phyloP scores from a whole-genome alignment of 495 filamentous ascomycete species.

The Apodospora peruviana region DNA sequence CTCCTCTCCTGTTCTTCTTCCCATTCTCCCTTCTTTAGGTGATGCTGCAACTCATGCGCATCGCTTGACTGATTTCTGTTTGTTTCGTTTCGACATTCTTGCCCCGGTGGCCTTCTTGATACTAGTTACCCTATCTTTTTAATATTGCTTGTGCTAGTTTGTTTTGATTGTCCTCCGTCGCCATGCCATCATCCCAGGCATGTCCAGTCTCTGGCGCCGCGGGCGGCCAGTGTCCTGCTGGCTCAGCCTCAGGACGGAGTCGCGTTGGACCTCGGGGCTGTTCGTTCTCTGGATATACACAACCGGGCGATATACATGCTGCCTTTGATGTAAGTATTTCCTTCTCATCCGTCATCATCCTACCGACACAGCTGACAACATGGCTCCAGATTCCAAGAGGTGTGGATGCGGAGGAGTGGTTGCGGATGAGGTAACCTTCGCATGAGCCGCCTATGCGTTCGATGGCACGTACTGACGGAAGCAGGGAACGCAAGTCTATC shows the following conservation, averaged over 20 bases:
- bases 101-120: too few species aligned
- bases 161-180: too few species aligned
- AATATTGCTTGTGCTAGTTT: too few species aligned
- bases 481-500: constrained; percentile 32
- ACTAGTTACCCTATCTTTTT: too few species aligned
- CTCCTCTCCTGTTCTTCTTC: too few species aligned
- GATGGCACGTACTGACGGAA: not conserved
- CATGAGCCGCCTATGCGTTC: not conserved
- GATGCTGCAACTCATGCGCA: too few species aligned
- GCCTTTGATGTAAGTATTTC: constrained; percentile 30
- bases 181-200: too few species aligned
- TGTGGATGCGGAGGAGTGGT: constrained; percentile 31
- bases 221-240: constrained; percentile 18
- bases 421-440: constrained; percentile 17
- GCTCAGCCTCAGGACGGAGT: constrained; percentile 16
- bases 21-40: too few species aligned
- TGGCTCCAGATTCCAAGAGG: constrained; percentile 31
- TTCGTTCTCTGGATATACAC: constrained; percentile 27
- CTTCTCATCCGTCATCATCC: not conserved
- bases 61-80: too few species aligned
- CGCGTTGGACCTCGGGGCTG: constrained; percentile 30
- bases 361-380: constrained; percentile 3
- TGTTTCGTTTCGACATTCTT: too few species aligned
- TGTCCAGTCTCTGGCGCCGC: constrained; percentile 24
- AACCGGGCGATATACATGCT: constrained; percentile 30